Evolutionary conservation across 2,329 filamentous ascomycete species (phyloP), one percentile per base, ranked within the genome.

Genomic region (Cryphonectria parasitica): DNA sequence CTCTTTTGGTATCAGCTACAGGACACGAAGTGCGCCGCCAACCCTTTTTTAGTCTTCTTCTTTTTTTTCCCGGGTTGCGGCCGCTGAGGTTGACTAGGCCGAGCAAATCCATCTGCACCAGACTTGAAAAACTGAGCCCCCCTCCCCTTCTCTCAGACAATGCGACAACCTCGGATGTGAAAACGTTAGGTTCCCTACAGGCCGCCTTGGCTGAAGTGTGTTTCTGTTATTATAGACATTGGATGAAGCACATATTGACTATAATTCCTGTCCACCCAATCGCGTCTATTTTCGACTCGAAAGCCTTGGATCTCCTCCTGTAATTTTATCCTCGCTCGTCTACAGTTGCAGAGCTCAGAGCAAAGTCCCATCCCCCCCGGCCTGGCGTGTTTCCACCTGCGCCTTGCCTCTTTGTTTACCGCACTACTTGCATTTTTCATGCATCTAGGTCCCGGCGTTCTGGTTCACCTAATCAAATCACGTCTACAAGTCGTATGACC

Each of bases 11-110:
- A 8, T 43, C 36, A 56, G 3, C 34, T 61, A 25, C 43, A 45
- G 17, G 45, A n/a, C 19, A 11, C 39, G 41, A 39, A 36, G 41
- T 28, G 56, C 67, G 45, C 62, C 67, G 45, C 62, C 69, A 71
- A 58, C 19, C 41, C 54, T 36, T 54, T 36, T 31, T 56, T 34
- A 45, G n/a, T 34, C 6, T 34, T 34, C 1, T 34, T n/a, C n/a
- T n/a, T n/a, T n/a, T n/a, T n/a, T n/a, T n/a, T n/a, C n/a, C n/a
- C n/a, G n/a, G n/a, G n/a, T n/a, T n/a, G n/a, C 62, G 10, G 43
- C 28, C 34, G 39, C 39, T 52, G 34, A n/a, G 43, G 25, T 1
- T 43, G 25, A 25, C 39, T 2, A 54, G 3, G 19, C n/a, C 7
- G 25, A 25, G 43, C 43, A 19, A 45, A 45, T 6, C 43, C 43